These are phyloP conservation scores for Cystofilobasidium capitatum DNA, from an alignment of 768 basidiomycete genomes.

Conservation along the genomic window DNA sequence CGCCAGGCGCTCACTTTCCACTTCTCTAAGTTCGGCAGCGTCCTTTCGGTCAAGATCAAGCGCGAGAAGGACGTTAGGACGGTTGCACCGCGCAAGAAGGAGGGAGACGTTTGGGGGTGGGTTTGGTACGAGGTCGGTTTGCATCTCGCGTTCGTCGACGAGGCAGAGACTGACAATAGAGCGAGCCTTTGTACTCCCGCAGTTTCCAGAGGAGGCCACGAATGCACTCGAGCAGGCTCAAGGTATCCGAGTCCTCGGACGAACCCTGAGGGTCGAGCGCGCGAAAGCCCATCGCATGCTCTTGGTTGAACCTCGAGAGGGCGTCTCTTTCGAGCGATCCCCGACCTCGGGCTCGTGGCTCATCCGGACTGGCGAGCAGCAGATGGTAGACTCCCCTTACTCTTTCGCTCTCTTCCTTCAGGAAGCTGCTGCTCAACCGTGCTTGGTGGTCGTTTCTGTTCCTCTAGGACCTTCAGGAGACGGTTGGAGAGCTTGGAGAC, in stretches of 20 bases:
- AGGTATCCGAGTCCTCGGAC: not conserved
- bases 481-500: not conserved
- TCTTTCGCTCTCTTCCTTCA: not conserved
- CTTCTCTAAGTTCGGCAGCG: not conserved
- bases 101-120: not conserved
- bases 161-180: not conserved
- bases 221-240: not conserved
- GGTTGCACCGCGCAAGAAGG: not conserved
- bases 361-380: not conserved
- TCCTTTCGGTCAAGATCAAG: not conserved
- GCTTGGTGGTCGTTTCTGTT: not conserved
- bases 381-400: not conserved
- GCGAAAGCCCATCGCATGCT: not conserved
- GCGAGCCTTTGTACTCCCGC: no score
- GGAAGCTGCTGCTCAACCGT: not conserved
- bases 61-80: not conserved
- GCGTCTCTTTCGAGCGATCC: not conserved
- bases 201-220: slow-evolving; percentile 1
- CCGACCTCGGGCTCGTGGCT: not conserved
- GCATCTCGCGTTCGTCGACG: not conserved
- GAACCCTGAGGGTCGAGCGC: slow-evolving; percentile 1
- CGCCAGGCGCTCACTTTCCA: not conserved
- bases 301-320: not conserved
- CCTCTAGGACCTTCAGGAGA: not conserved
- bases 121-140: not conserved